Evolutionary conservation across 2,329 filamentous ascomycete genomes (phyloP).

Genomic region (Colletotrichum costaricense): DNA sequence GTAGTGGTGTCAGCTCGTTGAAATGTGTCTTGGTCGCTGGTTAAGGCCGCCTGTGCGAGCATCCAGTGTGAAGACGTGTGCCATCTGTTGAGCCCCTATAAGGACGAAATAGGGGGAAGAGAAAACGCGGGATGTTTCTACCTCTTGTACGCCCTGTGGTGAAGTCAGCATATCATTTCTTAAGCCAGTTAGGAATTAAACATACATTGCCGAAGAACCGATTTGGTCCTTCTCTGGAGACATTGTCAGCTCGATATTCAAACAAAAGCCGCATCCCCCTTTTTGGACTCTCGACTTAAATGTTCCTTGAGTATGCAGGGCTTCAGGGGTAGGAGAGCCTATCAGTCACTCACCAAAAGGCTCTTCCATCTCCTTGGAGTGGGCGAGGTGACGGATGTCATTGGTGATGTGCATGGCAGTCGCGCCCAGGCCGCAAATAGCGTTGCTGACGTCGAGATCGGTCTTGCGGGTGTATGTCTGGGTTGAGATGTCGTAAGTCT

Average conservation of each 20-base stretch:
- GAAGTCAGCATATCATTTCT: background rate
- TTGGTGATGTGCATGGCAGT: constrained; percentile 77
- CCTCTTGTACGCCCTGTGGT: constrained; percentile 53
- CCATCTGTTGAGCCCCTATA: too few species aligned
- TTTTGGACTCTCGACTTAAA: too few species aligned
- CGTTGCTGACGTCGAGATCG: constrained; percentile 83
- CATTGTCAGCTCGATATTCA: background rate
- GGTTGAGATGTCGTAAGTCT: constrained; percentile 67
- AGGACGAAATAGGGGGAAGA: background rate
- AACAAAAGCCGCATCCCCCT: background rate
- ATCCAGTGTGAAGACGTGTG: too few species aligned
- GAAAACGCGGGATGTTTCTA: constrained; percentile 43
- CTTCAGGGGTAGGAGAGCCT: background rate
- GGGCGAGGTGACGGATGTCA: constrained; percentile 80
- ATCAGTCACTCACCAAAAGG: constrained; percentile 64
- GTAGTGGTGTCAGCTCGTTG: background rate
- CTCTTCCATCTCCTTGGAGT: constrained; percentile 87
- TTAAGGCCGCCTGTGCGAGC: background rate
- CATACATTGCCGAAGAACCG: constrained; percentile 45
- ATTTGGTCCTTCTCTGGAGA: constrained; percentile 75
- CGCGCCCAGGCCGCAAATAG: constrained; percentile 82
- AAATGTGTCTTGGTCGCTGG: background rate
- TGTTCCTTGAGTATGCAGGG: background rate
- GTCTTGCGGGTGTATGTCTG: constrained; percentile 81
- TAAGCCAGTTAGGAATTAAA: background rate